Percentiles rank a stretch among this genome's conserved stretches.
Conservation (phyloP, 2,329 filamentous ascomycete species). For the Aspergillaceae sp. region DNA sequence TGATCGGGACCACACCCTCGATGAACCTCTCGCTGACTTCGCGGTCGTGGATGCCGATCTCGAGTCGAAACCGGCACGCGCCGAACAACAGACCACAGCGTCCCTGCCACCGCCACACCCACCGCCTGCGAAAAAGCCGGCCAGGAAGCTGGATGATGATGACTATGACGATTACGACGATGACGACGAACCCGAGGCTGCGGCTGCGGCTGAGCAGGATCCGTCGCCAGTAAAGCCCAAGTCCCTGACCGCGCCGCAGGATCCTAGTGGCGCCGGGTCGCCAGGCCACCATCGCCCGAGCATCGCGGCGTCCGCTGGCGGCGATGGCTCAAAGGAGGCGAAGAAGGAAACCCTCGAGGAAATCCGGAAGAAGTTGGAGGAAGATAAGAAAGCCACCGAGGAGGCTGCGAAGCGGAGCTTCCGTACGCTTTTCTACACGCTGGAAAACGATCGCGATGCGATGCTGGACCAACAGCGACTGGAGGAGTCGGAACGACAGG, state of each 20-base stretch:
- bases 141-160: conserved; percentile 70
- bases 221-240: conserved; percentile 46
- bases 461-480: conserved; percentile 97
- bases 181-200: conserved; percentile 50
- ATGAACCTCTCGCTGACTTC: conserved; percentile 13
- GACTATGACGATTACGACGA: conserved; percentile 62
- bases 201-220: conserved; percentile 27
- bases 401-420: conserved; percentile 85
- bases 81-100: conserved; percentile 36
- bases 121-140: conserved; percentile 46
- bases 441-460: conserved; percentile 89
- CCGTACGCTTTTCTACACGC: conserved; percentile 85
- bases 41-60: conserved; percentile 40
- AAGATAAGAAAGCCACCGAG: conserved; percentile 82
- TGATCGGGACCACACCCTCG: conserved; percentile 33
- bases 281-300: conserved; percentile 58
- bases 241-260: conserved; percentile 38
- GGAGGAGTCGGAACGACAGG: conserved; percentile 90
- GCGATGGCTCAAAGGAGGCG: conserved; percentile 48
- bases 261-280: conserved; percentile 54
- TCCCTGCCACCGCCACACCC: conserved; percentile 41
- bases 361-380: conserved; percentile 85
- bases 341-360: conserved; percentile 67
- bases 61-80: conserved; percentile 31
- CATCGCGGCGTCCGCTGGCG: conserved; percentile 54